phyloP scores from a whole-genome alignment of 768 basidiomycete genomes.

The Dictyophora rubrovolvata region DNA sequence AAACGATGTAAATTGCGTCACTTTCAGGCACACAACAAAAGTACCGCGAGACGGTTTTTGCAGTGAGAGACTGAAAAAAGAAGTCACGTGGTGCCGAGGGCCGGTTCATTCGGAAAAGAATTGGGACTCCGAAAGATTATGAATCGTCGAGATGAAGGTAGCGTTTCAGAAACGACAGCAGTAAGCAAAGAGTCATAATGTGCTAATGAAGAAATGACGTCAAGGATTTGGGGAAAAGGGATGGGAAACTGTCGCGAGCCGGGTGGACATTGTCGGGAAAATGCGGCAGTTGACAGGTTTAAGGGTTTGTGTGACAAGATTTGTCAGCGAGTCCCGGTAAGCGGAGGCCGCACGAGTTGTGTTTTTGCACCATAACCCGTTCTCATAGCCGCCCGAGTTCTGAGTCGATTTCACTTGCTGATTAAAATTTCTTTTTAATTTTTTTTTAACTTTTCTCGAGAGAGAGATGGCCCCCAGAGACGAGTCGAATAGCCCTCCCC shows the following conservation, averaged over 20 bases:
- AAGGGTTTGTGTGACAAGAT: background rate
- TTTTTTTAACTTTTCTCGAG: background rate
- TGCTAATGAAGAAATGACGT: too few relatives aligned
- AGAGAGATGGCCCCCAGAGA: background rate
- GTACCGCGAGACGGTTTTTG: too few relatives aligned
- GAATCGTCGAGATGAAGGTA: background rate
- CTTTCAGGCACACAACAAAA: too few relatives aligned
- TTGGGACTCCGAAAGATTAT: background rate
- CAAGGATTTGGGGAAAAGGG: too few relatives aligned
- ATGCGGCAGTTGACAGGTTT: background rate
- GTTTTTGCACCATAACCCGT: background rate
- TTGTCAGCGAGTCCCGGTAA: background rate
- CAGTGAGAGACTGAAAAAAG: background rate
- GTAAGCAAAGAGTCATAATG: too few relatives aligned
- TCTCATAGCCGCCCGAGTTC: background rate
- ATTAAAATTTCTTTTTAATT: background rate
- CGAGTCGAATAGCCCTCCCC: background rate
- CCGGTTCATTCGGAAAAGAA: background rate
- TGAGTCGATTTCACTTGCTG: background rate
- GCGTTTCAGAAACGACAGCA: background rate
- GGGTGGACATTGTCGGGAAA: too few relatives aligned
- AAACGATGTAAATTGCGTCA: too few relatives aligned
- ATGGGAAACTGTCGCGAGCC: too few relatives aligned
- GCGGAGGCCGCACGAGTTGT: background rate
- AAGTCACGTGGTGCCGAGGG: background rate